Percentiles rank a stretch among this genome's conserved stretches.
These are phyloP conservation scores for Clonostachys byssicola DNA, from an alignment of 2,329 filamentous ascomycete species.

Conservation along the genomic window DNA sequence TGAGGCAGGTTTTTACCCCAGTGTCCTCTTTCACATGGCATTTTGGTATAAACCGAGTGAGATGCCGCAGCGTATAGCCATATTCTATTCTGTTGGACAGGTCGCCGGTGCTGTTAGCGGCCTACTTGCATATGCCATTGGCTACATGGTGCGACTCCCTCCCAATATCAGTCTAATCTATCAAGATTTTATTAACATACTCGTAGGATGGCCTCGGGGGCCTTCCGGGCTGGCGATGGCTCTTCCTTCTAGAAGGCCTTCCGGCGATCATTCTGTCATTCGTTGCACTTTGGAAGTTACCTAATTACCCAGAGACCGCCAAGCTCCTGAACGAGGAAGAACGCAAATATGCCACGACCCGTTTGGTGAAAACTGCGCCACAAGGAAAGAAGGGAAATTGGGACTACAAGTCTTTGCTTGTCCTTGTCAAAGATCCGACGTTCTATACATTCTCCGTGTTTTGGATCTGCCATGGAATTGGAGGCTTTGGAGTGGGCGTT, in stretches of 20 bases:
- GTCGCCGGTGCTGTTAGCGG: slow-evolving; percentile 23
- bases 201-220: slow-evolving; percentile 9
- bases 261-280: slow-evolving; percentile 14
- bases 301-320: slow-evolving; percentile 15
- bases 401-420: slow-evolving; percentile 1
- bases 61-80: slow-evolving; percentile 20
- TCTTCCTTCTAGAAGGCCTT: slow-evolving; percentile 17
- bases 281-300: slow-evolving; percentile 31
- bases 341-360: slow-evolving; percentile 8
- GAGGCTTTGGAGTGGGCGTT: slow-evolving; percentile 18
- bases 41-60: slow-evolving; percentile 24
- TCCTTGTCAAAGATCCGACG: slow-evolving; percentile 10
- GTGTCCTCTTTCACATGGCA: slow-evolving; percentile 17
- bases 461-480: slow-evolving; percentile 18
- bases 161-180: background rate
- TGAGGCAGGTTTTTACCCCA: slow-evolving; percentile 20
- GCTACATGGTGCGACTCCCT: slow-evolving; percentile 9
- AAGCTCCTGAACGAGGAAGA: slow-evolving; percentile 12
- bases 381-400: slow-evolving; percentile 12
- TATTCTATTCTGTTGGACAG: slow-evolving; percentile 23
- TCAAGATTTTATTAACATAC: background rate
- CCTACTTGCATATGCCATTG: slow-evolving; percentile 15
- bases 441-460: slow-evolving; percentile 15
- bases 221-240: slow-evolving; percentile 17
- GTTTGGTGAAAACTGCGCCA: slow-evolving; percentile 14